Percentiles rank a stretch among this genome's conserved stretches.
Conservation (phyloP, 202 grass and related monocot genomes). For the Schoenoplectus tabernaemontani region DNA sequence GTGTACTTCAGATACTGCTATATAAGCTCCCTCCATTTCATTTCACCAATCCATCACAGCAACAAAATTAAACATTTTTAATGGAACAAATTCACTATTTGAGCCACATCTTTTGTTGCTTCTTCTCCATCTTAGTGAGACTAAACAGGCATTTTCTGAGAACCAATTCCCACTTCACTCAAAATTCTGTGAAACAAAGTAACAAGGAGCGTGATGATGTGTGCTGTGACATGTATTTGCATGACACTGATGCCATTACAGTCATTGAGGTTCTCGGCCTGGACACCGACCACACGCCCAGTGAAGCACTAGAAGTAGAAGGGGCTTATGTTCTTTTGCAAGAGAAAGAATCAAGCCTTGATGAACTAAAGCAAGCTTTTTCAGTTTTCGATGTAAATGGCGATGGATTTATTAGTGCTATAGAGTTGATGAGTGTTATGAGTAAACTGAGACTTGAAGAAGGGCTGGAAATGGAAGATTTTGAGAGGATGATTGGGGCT, state of each 20-base stretch:
- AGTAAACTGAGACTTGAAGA: slow-evolving; percentile 26
- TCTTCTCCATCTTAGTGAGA: not conserved
- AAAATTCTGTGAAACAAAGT: not conserved
- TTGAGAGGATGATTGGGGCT: slow-evolving; percentile 68
- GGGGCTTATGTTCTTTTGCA: slow-evolving; percentile 15
- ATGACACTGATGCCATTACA: not conserved
- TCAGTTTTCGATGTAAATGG: slow-evolving; percentile 53
- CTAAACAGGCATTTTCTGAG: not conserved
- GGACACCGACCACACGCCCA: not conserved
- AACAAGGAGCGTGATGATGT: not conserved
- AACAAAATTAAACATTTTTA: not conserved
- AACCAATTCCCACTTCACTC: not conserved
- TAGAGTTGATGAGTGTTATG: slow-evolving; percentile 58
- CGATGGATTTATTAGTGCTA: slow-evolving; percentile 56
- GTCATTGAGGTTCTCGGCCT: slow-evolving; percentile 9
- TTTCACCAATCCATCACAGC: not conserved
- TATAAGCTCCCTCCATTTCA: not conserved
- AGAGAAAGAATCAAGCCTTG: slow-evolving; percentile 24
- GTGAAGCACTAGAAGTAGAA: not conserved
- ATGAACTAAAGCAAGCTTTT: slow-evolving; percentile 67
- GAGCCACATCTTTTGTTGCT: not conserved
- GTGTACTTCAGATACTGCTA: not conserved
- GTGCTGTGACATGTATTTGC: not conserved
- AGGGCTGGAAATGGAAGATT: slow-evolving; percentile 48
- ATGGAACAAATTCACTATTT: slow-evolving; percentile 17